Percentiles rank a stretch among this genome's conserved stretches.
Evolutionary conservation across 345 rosid species (phyloP).

Genomic region (Gossypium bickii): DNA sequence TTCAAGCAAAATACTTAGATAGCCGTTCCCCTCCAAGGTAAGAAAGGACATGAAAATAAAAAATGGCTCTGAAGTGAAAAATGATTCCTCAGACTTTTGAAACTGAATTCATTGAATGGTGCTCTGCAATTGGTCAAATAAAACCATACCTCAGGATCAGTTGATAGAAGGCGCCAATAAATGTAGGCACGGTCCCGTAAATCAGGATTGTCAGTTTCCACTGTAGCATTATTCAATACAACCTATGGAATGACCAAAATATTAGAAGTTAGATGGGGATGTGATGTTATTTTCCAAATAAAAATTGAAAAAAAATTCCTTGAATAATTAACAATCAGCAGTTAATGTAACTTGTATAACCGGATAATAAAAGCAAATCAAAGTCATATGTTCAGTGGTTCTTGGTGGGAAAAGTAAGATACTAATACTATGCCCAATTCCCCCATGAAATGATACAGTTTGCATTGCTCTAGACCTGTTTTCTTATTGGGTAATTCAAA

Average conservation of each 20-base stretch:
- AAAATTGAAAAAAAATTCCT: background rate
- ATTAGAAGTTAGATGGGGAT: background rate
- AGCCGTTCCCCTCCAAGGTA: background rate
- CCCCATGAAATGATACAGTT: background rate
- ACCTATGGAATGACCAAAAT: constrained; percentile 44
- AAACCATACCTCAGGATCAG: constrained; percentile 87
- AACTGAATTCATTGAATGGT: background rate
- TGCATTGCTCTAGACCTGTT: background rate
- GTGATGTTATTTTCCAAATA: background rate
- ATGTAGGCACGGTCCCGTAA: constrained; percentile 97
- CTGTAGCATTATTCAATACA: constrained; percentile 96
- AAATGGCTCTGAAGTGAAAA: background rate
- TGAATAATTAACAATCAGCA: background rate
- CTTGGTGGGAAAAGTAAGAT: background rate
- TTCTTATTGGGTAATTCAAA: background rate
- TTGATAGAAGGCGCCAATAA: constrained; percentile 97
- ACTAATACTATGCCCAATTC: background rate
- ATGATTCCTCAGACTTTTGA: background rate
- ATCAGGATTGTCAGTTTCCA: constrained; percentile 99
- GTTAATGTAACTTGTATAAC: background rate
- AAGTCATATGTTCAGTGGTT: background rate
- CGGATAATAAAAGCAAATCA: background rate
- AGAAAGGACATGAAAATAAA: background rate
- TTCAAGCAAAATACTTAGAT: background rate
- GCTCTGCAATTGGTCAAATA: background rate